These are phyloP conservation scores for Aciculosporium take DNA, from an alignment of 2,329 filamentous ascomycete species.

Conservation along the genomic window DNA sequence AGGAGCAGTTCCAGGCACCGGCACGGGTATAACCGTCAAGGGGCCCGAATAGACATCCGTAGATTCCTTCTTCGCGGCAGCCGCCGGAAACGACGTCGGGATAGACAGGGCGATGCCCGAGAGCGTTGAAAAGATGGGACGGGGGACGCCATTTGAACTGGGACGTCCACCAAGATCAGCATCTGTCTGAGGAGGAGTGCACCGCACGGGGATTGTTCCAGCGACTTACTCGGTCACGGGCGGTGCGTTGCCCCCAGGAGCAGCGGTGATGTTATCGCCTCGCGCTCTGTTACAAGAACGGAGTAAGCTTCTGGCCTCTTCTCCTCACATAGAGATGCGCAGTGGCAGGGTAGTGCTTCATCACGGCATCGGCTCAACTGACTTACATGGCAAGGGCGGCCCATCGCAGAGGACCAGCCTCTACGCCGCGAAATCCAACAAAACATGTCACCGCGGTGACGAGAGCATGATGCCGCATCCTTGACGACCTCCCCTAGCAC, in stretches of 20 bases:
- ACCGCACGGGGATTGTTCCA: too few relatives aligned
- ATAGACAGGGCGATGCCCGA: background rate
- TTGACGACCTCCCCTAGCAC: background rate
- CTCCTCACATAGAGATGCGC: too few relatives aligned
- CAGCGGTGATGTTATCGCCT: conserved; percentile 5
- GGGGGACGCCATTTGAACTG: background rate
- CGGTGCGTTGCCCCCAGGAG: background rate
- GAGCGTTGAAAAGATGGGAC: background rate
- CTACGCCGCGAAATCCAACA: conserved; percentile 15
- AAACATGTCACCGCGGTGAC: conserved; percentile 13
- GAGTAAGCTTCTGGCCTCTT: background rate
- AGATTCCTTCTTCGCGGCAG: background rate
- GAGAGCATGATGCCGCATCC: conserved; percentile 5
- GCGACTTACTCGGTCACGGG: background rate
- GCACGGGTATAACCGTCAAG: background rate
- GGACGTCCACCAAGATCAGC: background rate
- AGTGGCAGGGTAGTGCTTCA: too few relatives aligned
- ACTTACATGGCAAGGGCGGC: conserved; percentile 18
- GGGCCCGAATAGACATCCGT: background rate
- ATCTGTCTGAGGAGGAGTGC: too few relatives aligned
- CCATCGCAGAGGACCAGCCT: conserved; percentile 23
- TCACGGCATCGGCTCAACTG: too few relatives aligned
- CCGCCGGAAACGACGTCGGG: background rate
- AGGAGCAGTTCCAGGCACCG: background rate
- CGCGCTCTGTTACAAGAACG: conserved; percentile 9